phyloP scores from a whole-genome alignment of 352 stramenopile genomes.

The Globisporangium solare region DNA sequence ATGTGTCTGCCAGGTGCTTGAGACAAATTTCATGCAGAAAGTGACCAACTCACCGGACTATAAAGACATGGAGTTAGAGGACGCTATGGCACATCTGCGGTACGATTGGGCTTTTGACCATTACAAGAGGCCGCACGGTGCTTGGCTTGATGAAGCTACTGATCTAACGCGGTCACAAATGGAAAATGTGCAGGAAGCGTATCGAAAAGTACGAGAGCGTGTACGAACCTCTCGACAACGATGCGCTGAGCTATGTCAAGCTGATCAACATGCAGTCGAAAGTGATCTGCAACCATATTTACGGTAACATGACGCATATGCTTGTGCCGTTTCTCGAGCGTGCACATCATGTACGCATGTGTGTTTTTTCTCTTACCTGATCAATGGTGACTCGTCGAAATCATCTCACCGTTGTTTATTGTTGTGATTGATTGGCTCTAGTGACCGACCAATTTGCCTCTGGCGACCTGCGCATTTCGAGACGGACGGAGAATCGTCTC shows the following conservation, averaged over 20 bases:
- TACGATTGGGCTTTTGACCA: slow-evolving; percentile 7
- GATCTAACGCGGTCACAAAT: background rate
- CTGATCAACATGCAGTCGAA: slow-evolving; percentile 66
- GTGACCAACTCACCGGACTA: slow-evolving; percentile 56
- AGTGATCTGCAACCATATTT: slow-evolving; percentile 48
- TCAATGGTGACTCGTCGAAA: too few relatives aligned
- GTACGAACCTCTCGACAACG: slow-evolving; percentile 58
- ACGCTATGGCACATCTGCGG: slow-evolving; percentile 52
- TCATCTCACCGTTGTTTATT: too few relatives aligned
- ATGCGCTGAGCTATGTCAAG: slow-evolving; percentile 73
- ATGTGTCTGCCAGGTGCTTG: slow-evolving; percentile 26
- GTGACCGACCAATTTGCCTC: slow-evolving; percentile 37
- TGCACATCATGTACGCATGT: slow-evolving; percentile 35
- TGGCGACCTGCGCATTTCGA: slow-evolving; percentile 31
- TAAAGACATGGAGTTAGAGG: slow-evolving; percentile 38
- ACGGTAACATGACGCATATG: slow-evolving; percentile 42
- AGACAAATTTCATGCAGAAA: slow-evolving; percentile 50
- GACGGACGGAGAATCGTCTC: slow-evolving; percentile 22
- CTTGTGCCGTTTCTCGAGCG: slow-evolving; percentile 45
- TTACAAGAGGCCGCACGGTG: too few relatives aligned
- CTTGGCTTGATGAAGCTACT: too few relatives aligned
- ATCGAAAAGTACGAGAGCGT: slow-evolving; percentile 69
- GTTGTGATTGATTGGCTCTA: background rate
- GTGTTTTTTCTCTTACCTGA: too few relatives aligned
- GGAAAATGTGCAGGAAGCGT: slow-evolving; percentile 21